phyloP scores from a whole-genome alignment of 352 stramenopile genomes.

The Phytophthora fragariaefolia region DNA sequence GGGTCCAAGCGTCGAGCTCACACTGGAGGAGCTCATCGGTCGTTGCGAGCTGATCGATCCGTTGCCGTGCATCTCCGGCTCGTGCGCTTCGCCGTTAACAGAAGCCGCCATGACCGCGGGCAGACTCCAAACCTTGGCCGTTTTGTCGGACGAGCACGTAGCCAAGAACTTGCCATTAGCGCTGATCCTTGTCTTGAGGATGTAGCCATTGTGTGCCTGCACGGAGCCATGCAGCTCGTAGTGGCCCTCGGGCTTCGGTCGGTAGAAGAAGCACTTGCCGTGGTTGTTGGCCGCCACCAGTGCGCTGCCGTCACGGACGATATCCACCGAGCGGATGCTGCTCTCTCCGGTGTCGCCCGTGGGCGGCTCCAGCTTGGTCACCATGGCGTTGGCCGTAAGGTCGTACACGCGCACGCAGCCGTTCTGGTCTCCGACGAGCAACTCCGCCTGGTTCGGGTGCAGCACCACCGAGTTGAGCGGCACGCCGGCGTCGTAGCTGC shows the following conservation, averaged over 20 bases:
- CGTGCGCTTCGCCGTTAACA: slow-evolving; percentile 17
- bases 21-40: slow-evolving; percentile 38
- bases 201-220: slow-evolving; percentile 91
- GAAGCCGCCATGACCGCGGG: slow-evolving; percentile 37
- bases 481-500: slow-evolving; percentile 88
- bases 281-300: slow-evolving; percentile 95
- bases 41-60: slow-evolving; percentile 42
- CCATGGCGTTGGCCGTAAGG: slow-evolving; percentile 80
- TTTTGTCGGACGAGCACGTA: slow-evolving; percentile 94
- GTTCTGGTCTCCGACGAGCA: slow-evolving; percentile 92
- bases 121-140: slow-evolving; percentile 91
- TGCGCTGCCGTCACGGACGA: slow-evolving; percentile 92
- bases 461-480: slow-evolving; percentile 96
- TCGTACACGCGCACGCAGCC: slow-evolving; percentile 94
- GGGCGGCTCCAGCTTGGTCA: slow-evolving; percentile 68
- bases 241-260: slow-evolving; percentile 58
- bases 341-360: slow-evolving; percentile 56
- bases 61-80: slow-evolving; percentile 39
- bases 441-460: slow-evolving; percentile 94
- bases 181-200: slow-evolving; percentile 92
- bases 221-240: slow-evolving; percentile 77
- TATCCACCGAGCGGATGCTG: slow-evolving; percentile 92
- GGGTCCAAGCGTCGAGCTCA: slow-evolving; percentile 36
- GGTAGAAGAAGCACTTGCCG: slow-evolving; percentile 95
- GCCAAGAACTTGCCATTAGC: slow-evolving; percentile 88